Percentiles rank a stretch among this genome's conserved stretches.
Evolutionary conservation across 2,329 filamentous ascomycete genomes (phyloP).

Genomic region (Periglandula ipomoeae): DNA sequence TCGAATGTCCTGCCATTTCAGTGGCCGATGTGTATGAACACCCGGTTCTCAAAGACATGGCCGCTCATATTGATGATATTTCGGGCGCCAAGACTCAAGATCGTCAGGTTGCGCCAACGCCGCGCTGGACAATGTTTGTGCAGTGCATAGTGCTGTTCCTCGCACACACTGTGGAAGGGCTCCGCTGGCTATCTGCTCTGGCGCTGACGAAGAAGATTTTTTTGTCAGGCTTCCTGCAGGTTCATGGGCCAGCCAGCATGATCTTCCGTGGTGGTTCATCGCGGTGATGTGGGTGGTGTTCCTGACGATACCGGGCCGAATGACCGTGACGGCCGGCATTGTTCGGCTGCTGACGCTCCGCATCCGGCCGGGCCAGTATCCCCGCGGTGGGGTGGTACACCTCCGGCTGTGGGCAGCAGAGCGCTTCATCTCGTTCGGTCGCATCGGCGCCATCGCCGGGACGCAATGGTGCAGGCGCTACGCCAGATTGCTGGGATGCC

Average conservation of each 20-base stretch:
- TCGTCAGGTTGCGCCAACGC: slow-evolving; percentile 10
- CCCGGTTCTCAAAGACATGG: neutral
- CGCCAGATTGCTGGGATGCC: slow-evolving; percentile 11
- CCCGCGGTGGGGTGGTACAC: slow-evolving; percentile 9
- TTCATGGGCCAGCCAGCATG: slow-evolving; percentile 7
- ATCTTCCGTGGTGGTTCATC: slow-evolving; percentile 10
- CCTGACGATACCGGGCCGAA: slow-evolving; percentile 9
- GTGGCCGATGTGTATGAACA: neutral
- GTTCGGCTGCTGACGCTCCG: slow-evolving; percentile 7
- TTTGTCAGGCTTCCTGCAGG: neutral
- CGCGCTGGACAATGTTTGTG: slow-evolving; percentile 9
- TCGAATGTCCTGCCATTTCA: neutral
- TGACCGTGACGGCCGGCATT: slow-evolving; percentile 6
- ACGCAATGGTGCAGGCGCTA: slow-evolving; percentile 11
- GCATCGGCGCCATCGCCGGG: slow-evolving; percentile 8
- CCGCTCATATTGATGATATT: slow-evolving; percentile 2
- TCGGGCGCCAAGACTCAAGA: slow-evolving; percentile 3
- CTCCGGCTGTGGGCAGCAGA: slow-evolving; percentile 12
- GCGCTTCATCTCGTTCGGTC: slow-evolving; percentile 6
- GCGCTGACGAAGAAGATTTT: slow-evolving; percentile 9
- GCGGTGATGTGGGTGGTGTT: slow-evolving; percentile 7
- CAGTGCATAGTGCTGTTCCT: slow-evolving; percentile 7
- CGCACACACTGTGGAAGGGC: slow-evolving; percentile 6
- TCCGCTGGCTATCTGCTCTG: slow-evolving; percentile 7
- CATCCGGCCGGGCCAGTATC: slow-evolving; percentile 10